Evolutionary conservation across 768 basidiomycete genomes (phyloP), one percentile per base, ranked within the genome.

Genomic region (Calocybe indica): DNA sequence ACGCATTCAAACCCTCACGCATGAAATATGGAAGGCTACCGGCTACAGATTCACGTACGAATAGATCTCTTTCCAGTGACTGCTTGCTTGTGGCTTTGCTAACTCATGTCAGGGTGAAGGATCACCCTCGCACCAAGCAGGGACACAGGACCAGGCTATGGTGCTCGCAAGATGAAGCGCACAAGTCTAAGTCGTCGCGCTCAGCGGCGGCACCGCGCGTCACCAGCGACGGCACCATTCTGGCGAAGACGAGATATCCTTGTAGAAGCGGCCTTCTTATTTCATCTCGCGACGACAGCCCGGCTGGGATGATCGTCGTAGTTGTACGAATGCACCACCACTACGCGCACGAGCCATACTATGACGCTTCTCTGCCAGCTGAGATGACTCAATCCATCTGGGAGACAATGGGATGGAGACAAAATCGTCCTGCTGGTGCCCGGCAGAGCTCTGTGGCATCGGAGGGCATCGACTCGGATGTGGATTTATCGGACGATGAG

Each of bases 101-200:
- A 30, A 46, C 14, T 35, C 8, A 34, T 41, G 31, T 33, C 55
- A 77, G 74, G 7, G 70, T 76, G 8, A 76, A 75, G 52, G 75
- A 77, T 55, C 74, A 77, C 48, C 74, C 73, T 11, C 69, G 63
- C 9, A 63, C 70, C 35, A 71, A 69, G 35, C 64, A 66, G 47
- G 75, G 75, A 7, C 71, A 76, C 57, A 78, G 76, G 53, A 76
- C 72, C 14, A 66, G 74, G 31, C 64, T 73, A 12, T 74, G 74
- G 72, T 78, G 74, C 59, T 75, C 73, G 7, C 76, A 75, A 50
- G 76, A 78, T 50, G 66, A 68, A 43, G 67, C 68, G 12, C 70
- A 74, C 48, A 66, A 67, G 45, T 68, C 64, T 6, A 75, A 73
- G 54, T 60, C 65, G 13, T 62, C 62, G 5, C 58, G 64, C 48